phyloP scores from a whole-genome alignment of 331 rosid species.

The Prunus yedoensis region DNA sequence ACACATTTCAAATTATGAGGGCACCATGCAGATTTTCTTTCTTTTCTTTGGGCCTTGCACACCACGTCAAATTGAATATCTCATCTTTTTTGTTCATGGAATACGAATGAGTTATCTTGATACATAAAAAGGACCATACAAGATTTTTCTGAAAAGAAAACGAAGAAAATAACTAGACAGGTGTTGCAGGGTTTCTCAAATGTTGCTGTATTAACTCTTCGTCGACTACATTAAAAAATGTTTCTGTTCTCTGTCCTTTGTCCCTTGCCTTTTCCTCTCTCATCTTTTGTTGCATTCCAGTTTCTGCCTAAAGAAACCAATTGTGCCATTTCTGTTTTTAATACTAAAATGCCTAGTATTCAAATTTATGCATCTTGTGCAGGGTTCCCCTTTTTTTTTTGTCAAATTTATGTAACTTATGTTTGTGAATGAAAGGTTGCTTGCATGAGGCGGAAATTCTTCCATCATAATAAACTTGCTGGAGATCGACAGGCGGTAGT shows the following conservation, averaged over 20 bases:
- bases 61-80: too few species aligned
- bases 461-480: conserved; percentile 88
- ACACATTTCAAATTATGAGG: conserved; percentile 49
- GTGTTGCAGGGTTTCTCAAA: too few species aligned
- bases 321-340: neutral
- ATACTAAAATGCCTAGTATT: neutral
- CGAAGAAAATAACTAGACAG: too few species aligned
- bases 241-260: too few species aligned
- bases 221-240: too few species aligned
- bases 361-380: neutral
- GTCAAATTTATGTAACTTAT: conserved; percentile 5
- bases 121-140: too few species aligned
- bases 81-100: too few species aligned
- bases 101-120: too few species aligned
- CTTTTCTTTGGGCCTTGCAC: too few species aligned
- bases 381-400: neutral
- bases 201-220: too few species aligned
- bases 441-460: conserved; percentile 73
- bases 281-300: neutral
- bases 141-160: too few species aligned
- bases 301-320: neutral
- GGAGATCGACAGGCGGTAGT: conserved; percentile 96
- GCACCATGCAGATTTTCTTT: too few species aligned
- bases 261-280: neutral
- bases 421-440: conserved; percentile 56